phyloP scores from a whole-genome alignment of 2,329 filamentous ascomycete genomes.

The Colletotrichum tropicicola region DNA sequence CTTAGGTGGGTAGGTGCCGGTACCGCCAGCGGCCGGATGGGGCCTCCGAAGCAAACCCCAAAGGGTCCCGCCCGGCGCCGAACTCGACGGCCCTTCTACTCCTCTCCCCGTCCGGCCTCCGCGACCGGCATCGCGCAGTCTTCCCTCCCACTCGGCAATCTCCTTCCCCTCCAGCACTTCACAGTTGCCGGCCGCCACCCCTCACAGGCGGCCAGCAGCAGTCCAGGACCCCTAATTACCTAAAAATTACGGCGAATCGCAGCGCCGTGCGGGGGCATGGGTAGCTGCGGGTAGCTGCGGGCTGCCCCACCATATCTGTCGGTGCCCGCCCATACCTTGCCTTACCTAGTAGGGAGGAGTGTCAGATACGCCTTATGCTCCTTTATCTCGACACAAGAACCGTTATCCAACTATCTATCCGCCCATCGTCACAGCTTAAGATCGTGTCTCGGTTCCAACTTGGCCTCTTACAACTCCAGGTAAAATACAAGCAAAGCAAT shows the following conservation, averaged over 20 bases:
- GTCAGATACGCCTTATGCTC: constrained; percentile 28
- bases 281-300: constrained; percentile 33
- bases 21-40: too few relatives aligned
- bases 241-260: constrained; percentile 23
- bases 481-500: neutral
- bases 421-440: neutral
- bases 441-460: neutral
- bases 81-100: neutral
- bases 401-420: neutral
- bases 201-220: neutral
- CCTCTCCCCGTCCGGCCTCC: neutral
- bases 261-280: constrained; percentile 28
- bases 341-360: neutral
- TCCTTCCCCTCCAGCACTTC: neutral
- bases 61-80: neutral
- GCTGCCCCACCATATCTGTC: constrained; percentile 15
- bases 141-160: neutral
- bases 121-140: constrained; percentile 2
- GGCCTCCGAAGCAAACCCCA: too few relatives aligned
- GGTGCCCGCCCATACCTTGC: neutral
- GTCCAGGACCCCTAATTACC: constrained; percentile 24
- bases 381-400: constrained; percentile 20
- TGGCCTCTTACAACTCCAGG: neutral
- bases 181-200: neutral
- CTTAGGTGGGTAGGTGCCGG: too few relatives aligned